These are phyloP conservation scores for Serendipita sp. DNA, from an alignment of 768 basidiomycete species.

Conservation along the genomic window DNA sequence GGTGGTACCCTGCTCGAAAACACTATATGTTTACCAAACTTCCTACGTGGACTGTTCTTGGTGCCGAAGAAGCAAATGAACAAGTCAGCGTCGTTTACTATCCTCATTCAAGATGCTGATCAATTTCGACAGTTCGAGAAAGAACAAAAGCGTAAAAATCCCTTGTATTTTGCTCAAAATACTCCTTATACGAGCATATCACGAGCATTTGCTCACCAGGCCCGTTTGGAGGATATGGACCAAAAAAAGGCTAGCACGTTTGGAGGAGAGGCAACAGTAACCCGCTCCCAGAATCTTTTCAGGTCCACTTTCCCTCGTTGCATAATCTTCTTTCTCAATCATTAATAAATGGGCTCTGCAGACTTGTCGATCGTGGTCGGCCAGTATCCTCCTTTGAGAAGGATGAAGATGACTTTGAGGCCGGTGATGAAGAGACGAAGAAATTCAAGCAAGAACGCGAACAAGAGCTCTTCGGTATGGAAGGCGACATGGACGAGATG, in stretches of 20 bases:
- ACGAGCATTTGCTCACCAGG: background rate
- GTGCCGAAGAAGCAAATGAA: background rate
- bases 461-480: constrained; percentile 11
- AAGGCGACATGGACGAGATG: constrained; percentile 6
- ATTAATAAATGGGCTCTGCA: background rate
- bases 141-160: background rate
- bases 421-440: constrained; percentile 5
- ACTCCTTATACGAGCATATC: background rate
- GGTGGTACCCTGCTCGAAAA: constrained; percentile 4
- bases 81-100: background rate
- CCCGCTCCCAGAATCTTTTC: background rate
- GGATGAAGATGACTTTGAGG: constrained; percentile 3
- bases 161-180: background rate
- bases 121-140: background rate
- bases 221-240: background rate
- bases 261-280: background rate
- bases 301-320: background rate
- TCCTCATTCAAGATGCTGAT: background rate
- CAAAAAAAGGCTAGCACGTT: background rate
- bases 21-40: constrained; percentile 6
- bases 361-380: constrained; percentile 1
- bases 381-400: background rate
- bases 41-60: background rate
- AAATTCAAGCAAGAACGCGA: constrained; percentile 6
- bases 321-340: background rate